These are phyloP conservation scores for Venturia oleaginea DNA, from an alignment of 2,329 filamentous ascomycete genomes.

Conservation along the genomic window DNA sequence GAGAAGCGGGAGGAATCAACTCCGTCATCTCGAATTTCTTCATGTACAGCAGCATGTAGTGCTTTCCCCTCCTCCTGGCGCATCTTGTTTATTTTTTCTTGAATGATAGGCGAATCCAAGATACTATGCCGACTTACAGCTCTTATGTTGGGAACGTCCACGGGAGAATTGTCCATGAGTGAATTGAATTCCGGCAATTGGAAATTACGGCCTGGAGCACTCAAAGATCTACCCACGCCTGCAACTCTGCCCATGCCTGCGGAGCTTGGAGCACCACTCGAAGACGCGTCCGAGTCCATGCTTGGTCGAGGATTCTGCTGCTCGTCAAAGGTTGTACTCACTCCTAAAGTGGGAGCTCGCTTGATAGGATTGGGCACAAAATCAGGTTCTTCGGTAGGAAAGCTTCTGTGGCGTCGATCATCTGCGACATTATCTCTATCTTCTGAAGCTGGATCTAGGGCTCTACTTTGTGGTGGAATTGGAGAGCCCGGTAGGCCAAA, in stretches of 20 bases:
- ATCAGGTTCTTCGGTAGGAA: slow-evolving; percentile 24
- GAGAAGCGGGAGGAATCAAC: neutral
- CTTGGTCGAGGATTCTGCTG: slow-evolving; percentile 29
- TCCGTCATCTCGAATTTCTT: slow-evolving; percentile 16
- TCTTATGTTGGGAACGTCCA: neutral
- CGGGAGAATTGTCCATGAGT: neutral
- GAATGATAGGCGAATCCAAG: neutral
- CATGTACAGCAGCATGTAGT: slow-evolving; percentile 35
- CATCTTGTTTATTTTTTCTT: slow-evolving; percentile 38
- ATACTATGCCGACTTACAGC: neutral
- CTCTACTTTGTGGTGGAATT: neutral
- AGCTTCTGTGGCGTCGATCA: neutral
- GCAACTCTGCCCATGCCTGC: neutral
- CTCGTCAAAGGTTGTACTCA: slow-evolving; percentile 37
- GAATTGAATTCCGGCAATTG: slow-evolving; percentile 7
- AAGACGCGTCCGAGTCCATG: slow-evolving; percentile 13
- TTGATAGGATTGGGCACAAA: slow-evolving; percentile 48
- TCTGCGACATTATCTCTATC: slow-evolving; percentile 12
- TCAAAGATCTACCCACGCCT: neutral
- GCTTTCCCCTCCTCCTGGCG: slow-evolving; percentile 43
- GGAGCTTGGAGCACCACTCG: neutral
- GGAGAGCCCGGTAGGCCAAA: neutral
- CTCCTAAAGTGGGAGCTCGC: slow-evolving; percentile 37
- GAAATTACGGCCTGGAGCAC: neutral
- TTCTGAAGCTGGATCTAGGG: neutral